These are phyloP conservation scores for Leucocoprinus birnbaumii DNA, from an alignment of 768 basidiomycete genomes.

Conservation along the genomic window DNA sequence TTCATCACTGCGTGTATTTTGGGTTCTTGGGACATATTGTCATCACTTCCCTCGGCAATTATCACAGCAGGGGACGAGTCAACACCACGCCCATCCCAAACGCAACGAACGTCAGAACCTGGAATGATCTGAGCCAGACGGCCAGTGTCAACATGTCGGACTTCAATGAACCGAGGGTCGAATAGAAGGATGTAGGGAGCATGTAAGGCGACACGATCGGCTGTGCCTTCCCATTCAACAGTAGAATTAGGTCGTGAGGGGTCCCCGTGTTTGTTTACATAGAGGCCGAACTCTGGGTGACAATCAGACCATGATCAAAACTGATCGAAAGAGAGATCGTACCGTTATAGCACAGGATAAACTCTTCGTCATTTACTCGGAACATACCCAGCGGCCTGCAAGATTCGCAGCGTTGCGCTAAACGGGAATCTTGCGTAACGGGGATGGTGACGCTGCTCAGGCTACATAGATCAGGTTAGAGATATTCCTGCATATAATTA, in stretches of 20 bases:
- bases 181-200: conserved; percentile 97
- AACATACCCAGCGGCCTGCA: conserved; percentile 89
- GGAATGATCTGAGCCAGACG: conserved; percentile 92
- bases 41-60: conserved; percentile 46
- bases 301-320: not conserved
- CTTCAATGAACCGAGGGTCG: conserved; percentile 94
- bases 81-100: conserved; percentile 81
- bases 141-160: conserved; percentile 93
- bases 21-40: conserved; percentile 70
- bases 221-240: conserved; percentile 94
- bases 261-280: conserved; percentile 89
- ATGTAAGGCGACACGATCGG: conserved; percentile 87
- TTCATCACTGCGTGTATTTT: conserved; percentile 87
- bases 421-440: conserved; percentile 59
- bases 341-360: conserved; percentile 89
- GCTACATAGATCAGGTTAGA: conserved; percentile 30
- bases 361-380: conserved; percentile 82
- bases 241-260: conserved; percentile 67
- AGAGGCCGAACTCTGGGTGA: conserved; percentile 79
- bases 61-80: conserved; percentile 58
- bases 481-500: conserved; percentile 26
- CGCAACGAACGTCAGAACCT: conserved; percentile 85
- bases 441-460: conserved; percentile 89
- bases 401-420: conserved; percentile 79
- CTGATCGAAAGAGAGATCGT: conserved; percentile 16